Base-by-base conservation (phyloP, 2,329 filamentous ascomycete genomes). In the Chaetomiaceae sp. region DNA sequence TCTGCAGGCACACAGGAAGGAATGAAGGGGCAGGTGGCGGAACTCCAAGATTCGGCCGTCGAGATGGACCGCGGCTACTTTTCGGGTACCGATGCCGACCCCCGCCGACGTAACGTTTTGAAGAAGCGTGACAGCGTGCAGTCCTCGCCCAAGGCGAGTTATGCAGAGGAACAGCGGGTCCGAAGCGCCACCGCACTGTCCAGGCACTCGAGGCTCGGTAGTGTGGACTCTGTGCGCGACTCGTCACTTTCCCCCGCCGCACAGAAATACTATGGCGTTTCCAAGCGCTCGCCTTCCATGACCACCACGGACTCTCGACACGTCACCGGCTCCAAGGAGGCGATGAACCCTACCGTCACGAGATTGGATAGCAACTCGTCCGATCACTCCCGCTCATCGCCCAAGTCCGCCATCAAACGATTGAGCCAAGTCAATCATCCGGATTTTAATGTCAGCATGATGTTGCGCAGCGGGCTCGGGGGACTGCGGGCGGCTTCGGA, bases 1-100 rank as follows among this genome's bases (percentile, higher is more conserved):
- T 79, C 79, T 2, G 70, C 77, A 14, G 78, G 76, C 13, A 63
- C 77, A 29, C 73, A 76, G 27, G 77, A 80, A 48, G 61, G 71
- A 6, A 48, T 71, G 44, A 67, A 69, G 20, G 65, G 65, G 20
- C 71, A 73, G 1, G 71, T 71, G 14, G 61, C 69, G 7, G 67
- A 72, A 11, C 62, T 71, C 13, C 74, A 74, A 57, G 77, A 81
- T 54, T 75, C 75, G 8, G 71, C 73, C 14, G 69, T 75, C 21
- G 88, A 95, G 56, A 69, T 89, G 14, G 94, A 97, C 64, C 82
- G 90, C 32, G 92, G 91, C 21, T 97, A 97, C 69, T 96, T 96
- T 66, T 96, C 92, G 7, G 90, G 91, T 3, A 87, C 87, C 14
- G 92, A 97, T 64, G 76, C 84, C 10, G 90, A 96, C 58, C 81